A percentile compares a stretch with the other conserved stretches of the same genome.
phyloP scores from a whole-genome alignment of 352 stramenopile genomes.

The Phytophthora ohioensis region DNA sequence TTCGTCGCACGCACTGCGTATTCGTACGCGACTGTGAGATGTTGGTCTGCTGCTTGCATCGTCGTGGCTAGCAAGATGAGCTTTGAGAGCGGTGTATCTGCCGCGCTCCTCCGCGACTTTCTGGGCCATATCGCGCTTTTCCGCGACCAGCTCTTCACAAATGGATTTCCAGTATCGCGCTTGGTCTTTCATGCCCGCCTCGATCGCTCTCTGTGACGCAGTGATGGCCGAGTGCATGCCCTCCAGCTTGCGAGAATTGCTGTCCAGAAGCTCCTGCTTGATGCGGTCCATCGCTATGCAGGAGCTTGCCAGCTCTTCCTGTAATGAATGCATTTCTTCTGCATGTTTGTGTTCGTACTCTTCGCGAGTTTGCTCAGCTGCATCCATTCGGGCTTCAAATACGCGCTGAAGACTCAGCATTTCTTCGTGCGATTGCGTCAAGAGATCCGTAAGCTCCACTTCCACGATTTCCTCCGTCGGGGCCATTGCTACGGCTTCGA shows the following conservation, averaged over 20 bases:
- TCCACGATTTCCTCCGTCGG: slow-evolving; percentile 45
- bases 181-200: slow-evolving; percentile 49
- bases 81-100: slow-evolving; percentile 52
- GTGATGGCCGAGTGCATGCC: slow-evolving; percentile 34
- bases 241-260: slow-evolving; percentile 38
- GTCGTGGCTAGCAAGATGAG: slow-evolving; percentile 42
- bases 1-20: not conserved
- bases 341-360: slow-evolving; percentile 20
- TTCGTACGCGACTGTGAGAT: not conserved
- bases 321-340: slow-evolving; percentile 28
- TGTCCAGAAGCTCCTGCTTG: slow-evolving; percentile 41
- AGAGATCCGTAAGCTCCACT: slow-evolving; percentile 49
- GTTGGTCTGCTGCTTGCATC: slow-evolving; percentile 1
- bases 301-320: slow-evolving; percentile 34
- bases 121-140: slow-evolving; percentile 53
- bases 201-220: slow-evolving; percentile 37
- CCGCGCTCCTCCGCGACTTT: slow-evolving; percentile 59
- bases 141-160: slow-evolving; percentile 51
- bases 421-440: slow-evolving; percentile 47
- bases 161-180: slow-evolving; percentile 53
- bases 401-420: slow-evolving; percentile 29
- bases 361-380: slow-evolving; percentile 27
- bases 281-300: slow-evolving; percentile 32
- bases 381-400: slow-evolving; percentile 31
- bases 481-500: not conserved